These are phyloP conservation scores for Lepiota brunneoincarnata DNA, from an alignment of 768 basidiomycete species.

Conservation along the genomic window DNA sequence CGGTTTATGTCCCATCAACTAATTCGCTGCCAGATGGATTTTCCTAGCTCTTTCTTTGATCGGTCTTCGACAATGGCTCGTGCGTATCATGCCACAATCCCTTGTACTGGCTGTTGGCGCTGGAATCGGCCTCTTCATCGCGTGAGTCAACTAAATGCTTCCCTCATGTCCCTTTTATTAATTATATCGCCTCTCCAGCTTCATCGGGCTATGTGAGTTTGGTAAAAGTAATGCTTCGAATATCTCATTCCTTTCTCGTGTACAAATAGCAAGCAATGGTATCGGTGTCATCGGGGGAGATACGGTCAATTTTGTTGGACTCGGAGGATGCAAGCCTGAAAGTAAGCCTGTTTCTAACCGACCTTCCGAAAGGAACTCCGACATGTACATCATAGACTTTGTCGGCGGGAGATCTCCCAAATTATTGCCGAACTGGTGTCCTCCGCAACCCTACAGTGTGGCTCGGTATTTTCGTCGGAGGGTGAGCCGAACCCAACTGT, in stretches of 20 bases:
- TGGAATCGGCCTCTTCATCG: constrained; percentile 87
- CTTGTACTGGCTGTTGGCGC: constrained; percentile 82
- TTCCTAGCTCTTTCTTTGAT: constrained; percentile 79
- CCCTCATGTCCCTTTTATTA: not conserved
- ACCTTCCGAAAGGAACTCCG: not conserved
- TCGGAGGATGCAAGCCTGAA: constrained; percentile 71
- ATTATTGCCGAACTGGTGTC: constrained; percentile 63
- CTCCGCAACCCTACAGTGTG: constrained; percentile 78
- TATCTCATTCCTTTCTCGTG: not conserved
- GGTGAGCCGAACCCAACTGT: constrained; percentile 39
- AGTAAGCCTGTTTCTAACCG: constrained; percentile 22
- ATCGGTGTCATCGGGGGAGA: constrained; percentile 76
- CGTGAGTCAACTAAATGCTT: constrained; percentile 40
- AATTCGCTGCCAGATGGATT: constrained; percentile 53
- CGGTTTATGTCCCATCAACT: not conserved
- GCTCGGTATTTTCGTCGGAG: constrained; percentile 85
- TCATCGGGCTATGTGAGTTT: constrained; percentile 68
- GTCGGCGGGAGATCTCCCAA: constrained; percentile 39
- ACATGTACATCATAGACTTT: constrained; percentile 34
- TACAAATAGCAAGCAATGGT: constrained; percentile 54
- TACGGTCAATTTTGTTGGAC: constrained; percentile 63
- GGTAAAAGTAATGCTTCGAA: not conserved
- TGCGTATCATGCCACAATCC: constrained; percentile 85
- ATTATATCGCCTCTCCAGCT: constrained; percentile 35
- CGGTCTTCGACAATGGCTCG: constrained; percentile 88